Percentiles rank a stretch among this genome's conserved stretches.
These are phyloP conservation scores for Naganishia sp. DNA, from an alignment of 1,284 basidiomycete species.

Conservation along the genomic window DNA sequence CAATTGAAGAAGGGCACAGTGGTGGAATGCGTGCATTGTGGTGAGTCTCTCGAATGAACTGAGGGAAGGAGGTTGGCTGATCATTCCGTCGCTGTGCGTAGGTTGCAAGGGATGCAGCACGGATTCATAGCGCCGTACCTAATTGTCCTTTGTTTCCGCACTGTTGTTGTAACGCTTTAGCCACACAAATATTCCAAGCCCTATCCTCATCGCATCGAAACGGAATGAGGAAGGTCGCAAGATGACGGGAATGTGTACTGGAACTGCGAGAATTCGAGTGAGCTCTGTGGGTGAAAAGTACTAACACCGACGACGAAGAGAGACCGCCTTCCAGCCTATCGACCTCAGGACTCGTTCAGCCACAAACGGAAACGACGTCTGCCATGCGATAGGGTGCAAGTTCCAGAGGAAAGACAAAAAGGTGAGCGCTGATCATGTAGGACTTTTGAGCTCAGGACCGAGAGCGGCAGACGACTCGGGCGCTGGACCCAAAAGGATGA, in stretches of 20 bases:
- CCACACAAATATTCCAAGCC: not conserved
- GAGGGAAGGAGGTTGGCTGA: not conserved
- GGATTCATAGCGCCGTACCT: conserved; percentile 61
- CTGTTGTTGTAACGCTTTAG: conserved; percentile 11
- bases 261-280: not conserved
- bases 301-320: not conserved
- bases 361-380: conserved; percentile 45
- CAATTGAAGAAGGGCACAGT: conserved; percentile 85
- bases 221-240: not conserved
- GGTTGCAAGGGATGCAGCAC: conserved; percentile 80
- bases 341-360: not conserved
- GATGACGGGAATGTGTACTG: not conserved
- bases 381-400: conserved; percentile 58
- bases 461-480: conserved; percentile 30
- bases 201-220: too few species aligned
- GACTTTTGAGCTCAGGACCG: conserved; percentile 49
- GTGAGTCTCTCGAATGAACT: conserved; percentile 58
- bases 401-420: conserved; percentile 60
- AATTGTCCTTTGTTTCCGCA: not conserved
- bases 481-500: conserved; percentile 42
- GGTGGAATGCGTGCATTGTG: conserved; percentile 97
- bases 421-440: conserved; percentile 54
- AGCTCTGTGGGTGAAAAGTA: not conserved
- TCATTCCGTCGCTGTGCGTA: conserved; percentile 41
- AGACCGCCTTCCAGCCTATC: not conserved